Evolutionary conservation across 371 early-diverging fungal genomes (phyloP), one percentile per base, ranked within the genome.

Genomic region (Actinomortierella wolfii): DNA sequence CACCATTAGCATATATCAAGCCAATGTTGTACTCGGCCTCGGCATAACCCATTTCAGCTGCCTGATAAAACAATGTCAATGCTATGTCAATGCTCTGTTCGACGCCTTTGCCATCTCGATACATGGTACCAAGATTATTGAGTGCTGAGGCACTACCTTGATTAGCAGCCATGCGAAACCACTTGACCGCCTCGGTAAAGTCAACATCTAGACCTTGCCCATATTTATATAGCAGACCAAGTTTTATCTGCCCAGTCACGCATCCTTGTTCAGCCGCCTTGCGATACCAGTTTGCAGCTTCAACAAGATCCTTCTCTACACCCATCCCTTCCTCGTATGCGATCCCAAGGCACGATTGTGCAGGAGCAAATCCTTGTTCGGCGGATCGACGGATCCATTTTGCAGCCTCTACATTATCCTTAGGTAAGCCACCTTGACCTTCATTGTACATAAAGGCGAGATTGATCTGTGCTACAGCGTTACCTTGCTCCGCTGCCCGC

Each of bases 11-110:
- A 57, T 88, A 86, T 64, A 92, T 93, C 56, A 86, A 91, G 9
- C 92, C 93, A 15, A 95, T 78, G 13, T 83, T 78, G 76, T 91
- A 91, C 67, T 91, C 90, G 20, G 92, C 94, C 77, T 88, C 89
- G 29, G 88, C 85, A 75, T 92, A 91, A 6, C 92, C 94, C 52
- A 83, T 80, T 53, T 83, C 83, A 5, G 95, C 92, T 2, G 93
- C 80, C 34, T 80, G 61, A 15, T 64, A 65, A 74, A 91, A 94
- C 88, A 89, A 92, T 47, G 77, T 58, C 23, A 92, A 84, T 4
- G 94, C 94, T 41, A 84, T 78, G 3, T 66, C 53, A 11, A 87
- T 63, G 52, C 90, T 75, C 64, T 84, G 83, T 48, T 81, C 80
- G 0, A 92, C 86, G 5, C 94, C 93, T 59, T 90, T 81, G 7